phyloP scores from a whole-genome alignment of 179 eudicot genomes.

The Beta corolliflora region DNA sequence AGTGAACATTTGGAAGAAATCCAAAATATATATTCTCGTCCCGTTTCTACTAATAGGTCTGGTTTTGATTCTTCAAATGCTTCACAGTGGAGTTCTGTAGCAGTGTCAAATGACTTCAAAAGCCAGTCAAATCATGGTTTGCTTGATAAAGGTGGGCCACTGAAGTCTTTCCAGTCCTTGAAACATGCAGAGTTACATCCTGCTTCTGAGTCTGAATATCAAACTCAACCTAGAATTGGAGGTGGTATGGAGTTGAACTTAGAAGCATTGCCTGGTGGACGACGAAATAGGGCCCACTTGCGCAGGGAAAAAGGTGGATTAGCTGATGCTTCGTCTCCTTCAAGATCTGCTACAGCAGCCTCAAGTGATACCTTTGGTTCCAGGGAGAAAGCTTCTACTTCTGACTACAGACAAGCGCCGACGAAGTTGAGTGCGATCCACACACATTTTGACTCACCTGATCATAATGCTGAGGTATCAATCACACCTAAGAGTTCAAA shows the following conservation, averaged over 20 bases:
- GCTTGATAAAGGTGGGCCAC: conserved; percentile 19
- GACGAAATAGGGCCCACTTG: conserved; percentile 50
- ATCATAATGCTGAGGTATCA: conserved; percentile 40
- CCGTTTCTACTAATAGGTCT: conserved; percentile 17
- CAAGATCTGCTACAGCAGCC: conserved; percentile 21
- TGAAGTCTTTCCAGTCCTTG: conserved; percentile 32
- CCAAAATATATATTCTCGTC: conserved; percentile 18
- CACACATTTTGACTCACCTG: conserved; percentile 32
- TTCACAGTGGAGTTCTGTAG: conserved; percentile 21
- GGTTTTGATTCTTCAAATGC: conserved; percentile 20
- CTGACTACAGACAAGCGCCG: conserved; percentile 15
- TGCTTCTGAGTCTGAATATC: conserved; percentile 27
- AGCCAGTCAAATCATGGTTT: conserved; percentile 18
- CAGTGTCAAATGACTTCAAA: conserved; percentile 26
- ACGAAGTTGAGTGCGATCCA: conserved; percentile 18
- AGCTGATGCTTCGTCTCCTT: conserved; percentile 36
- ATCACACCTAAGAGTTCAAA: conserved; percentile 19
- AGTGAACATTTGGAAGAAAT: conserved; percentile 16
- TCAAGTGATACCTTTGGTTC: conserved; percentile 33
- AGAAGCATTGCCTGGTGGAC: conserved; percentile 63
- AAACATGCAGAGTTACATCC: conserved; percentile 25
- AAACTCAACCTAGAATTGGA: conserved; percentile 36
- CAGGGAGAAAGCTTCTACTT: conserved; percentile 21
- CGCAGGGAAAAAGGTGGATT: conserved; percentile 42
- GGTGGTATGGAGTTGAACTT: conserved; percentile 48